Base-by-base conservation (phyloP, 2,329 filamentous ascomycete genomes). In the Epichloe uncinata region DNA sequence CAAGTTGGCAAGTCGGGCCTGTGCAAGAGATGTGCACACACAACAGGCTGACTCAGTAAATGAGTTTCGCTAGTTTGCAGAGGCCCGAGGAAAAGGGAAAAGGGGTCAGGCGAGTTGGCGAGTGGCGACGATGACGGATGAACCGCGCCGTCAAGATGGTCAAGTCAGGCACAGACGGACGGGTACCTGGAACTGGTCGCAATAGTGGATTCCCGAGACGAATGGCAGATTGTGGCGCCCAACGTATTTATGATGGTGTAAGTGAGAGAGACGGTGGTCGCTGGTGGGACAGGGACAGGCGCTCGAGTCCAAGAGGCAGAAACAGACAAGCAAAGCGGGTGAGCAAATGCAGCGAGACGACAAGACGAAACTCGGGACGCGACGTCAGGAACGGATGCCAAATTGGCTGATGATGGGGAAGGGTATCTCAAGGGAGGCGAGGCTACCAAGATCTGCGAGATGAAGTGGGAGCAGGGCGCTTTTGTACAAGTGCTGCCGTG, bases 121-220 rank as follows among this genome's bases (percentile, higher is more conserved):
- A 6, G 37, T 16, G 42, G 22, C 12, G 15, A 35, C n/a, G 40
- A 26, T 37, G 40, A 43, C 37, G 45, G 20, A 34, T 35, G 50
- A 53, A 43, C 49, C 49, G 49, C 34, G 49, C 12, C 16, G 38
- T 50, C 42, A 38, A 52, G 41, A 52, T 40, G 52, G 26, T 41
- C 41, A 42, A 44, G 42, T 42, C 40, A 49, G 49, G 45, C 38
- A 52, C 49, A 45, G 47, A 56, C 49, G 47, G 47, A 56, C 56
- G 55, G 54, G 55, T 54, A 57, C 56, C 57, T 58, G 54, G 51
- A 52, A 48, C 52, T 53, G 52, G 52, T 49, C 45, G 48, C 50
- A 50, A 42, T 40, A 50, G 51, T 51, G 45, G 50, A 34, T 51
- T 48, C 35, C 42, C 41, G 44, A 48, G 47, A 53, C 44, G 38